These are phyloP conservation scores for Cytospora piceae DNA, from an alignment of 2,329 filamentous ascomycete species.

Conservation along the genomic window DNA sequence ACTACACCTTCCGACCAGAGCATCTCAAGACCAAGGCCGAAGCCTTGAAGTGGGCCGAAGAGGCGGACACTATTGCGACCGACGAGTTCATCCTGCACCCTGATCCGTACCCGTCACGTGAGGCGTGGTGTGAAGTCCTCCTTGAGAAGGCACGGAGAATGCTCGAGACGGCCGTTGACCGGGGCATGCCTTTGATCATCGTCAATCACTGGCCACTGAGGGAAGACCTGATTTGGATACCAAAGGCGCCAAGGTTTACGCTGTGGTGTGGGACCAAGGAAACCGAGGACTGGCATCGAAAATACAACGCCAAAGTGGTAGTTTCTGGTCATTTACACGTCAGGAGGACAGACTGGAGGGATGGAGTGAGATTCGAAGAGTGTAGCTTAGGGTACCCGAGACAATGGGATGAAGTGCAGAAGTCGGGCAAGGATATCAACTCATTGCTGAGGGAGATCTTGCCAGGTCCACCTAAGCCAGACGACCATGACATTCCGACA, in stretches of 20 bases:
- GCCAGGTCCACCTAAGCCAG: conserved; percentile 26
- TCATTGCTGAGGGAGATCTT: conserved; percentile 42
- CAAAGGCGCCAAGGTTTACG: conserved; percentile 42
- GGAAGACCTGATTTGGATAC: conserved; percentile 42
- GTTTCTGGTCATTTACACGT: conserved; percentile 44
- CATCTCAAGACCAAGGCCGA: conserved; percentile 49
- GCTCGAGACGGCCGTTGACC: conserved; percentile 36
- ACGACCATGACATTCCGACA: conserved; percentile 17
- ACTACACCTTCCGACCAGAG: conserved; percentile 60
- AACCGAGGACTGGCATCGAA: conserved; percentile 43
- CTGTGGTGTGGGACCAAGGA: conserved; percentile 45
- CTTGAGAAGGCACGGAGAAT: conserved; percentile 36
- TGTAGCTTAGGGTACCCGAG: conserved; percentile 43
- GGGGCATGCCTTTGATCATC: conserved; percentile 38
- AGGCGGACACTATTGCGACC: conserved; percentile 41
- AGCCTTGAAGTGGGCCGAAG: conserved; percentile 46
- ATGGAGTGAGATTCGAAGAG: conserved; percentile 44
- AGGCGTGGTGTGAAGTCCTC: conserved; percentile 41
- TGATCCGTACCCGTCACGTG: conserved; percentile 40
- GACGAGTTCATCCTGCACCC: conserved; percentile 45
- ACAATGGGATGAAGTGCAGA: conserved; percentile 41
- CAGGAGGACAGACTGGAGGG: conserved; percentile 45
- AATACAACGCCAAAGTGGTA: conserved; percentile 42
- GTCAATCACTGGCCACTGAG: conserved; percentile 45
- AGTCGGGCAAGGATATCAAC: conserved; percentile 39